Conservation (phyloP, 169 alveolate species). For the Cytauxzoon felis region DNA sequence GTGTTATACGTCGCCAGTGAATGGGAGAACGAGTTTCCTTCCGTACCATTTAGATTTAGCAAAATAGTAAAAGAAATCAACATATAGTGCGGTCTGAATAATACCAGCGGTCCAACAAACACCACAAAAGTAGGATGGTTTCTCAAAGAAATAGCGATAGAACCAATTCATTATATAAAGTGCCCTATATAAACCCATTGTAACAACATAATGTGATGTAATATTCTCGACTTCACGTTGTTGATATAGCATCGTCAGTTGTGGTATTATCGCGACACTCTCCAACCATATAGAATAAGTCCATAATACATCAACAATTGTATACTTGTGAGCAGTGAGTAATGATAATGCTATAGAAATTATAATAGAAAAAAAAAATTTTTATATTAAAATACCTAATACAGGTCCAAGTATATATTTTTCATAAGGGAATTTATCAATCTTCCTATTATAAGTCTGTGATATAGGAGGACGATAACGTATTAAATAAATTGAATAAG, state of each 20-base stretch:
- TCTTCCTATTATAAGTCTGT: slow-evolving; percentile 88
- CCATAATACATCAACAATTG: slow-evolving; percentile 86
- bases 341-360: slow-evolving; percentile 46
- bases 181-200: slow-evolving; percentile 91
- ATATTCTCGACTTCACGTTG: slow-evolving; percentile 91
- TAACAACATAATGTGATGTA: slow-evolving; percentile 91
- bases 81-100: slow-evolving; percentile 89
- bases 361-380: neutral
- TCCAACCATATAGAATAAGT: slow-evolving; percentile 94
- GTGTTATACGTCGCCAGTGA: slow-evolving; percentile 74
- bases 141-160: slow-evolving; percentile 82
- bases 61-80: slow-evolving; percentile 92
- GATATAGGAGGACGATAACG: slow-evolving; percentile 80
- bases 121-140: slow-evolving; percentile 75
- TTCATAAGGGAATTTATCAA: slow-evolving; percentile 89
- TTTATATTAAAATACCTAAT: slow-evolving; percentile 53
- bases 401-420: slow-evolving; percentile 81
- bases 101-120: slow-evolving; percentile 91
- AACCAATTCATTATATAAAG: slow-evolving; percentile 91
- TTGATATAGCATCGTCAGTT: slow-evolving; percentile 87
- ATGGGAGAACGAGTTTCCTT: slow-evolving; percentile 79
- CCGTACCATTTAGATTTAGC: slow-evolving; percentile 88
- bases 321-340: slow-evolving; percentile 60
- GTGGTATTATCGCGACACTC: slow-evolving; percentile 94
- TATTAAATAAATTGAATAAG: slow-evolving; percentile 81